Conservation (phyloP, 257 asterid species). For the Penstemon barbatus region DNA sequence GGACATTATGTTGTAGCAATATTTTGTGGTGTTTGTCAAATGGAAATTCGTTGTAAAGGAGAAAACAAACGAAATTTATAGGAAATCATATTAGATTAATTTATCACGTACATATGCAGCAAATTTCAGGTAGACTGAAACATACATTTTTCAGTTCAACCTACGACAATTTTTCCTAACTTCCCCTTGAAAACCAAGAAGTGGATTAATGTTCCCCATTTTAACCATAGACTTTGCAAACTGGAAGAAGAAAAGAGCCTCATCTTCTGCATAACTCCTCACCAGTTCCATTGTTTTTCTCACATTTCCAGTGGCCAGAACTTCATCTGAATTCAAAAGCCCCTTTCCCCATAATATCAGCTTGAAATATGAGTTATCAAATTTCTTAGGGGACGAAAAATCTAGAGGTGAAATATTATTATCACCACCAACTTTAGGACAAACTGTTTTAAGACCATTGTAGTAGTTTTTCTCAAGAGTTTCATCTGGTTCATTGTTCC, state of each 20-base stretch:
- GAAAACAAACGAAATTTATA: too few species aligned
- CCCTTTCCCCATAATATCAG: conserved; percentile 60
- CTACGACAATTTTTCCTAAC: conserved; percentile 61
- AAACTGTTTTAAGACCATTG: conserved; percentile 47
- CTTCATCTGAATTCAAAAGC: conserved; percentile 69
- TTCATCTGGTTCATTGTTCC: conserved; percentile 57
- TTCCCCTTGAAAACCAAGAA: conserved; percentile 57
- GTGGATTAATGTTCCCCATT: conserved; percentile 67
- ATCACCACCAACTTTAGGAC: conserved; percentile 78
- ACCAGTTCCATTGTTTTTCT: conserved; percentile 45
- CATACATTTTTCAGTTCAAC: conserved; percentile 36
- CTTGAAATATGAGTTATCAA: conserved; percentile 76
- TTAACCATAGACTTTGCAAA: conserved; percentile 72
- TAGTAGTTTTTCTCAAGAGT: conserved; percentile 56
- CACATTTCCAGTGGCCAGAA: conserved; percentile 54
- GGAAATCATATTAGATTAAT: too few species aligned
- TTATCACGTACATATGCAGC: too few species aligned
- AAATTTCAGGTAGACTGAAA: too few species aligned
- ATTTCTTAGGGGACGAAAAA: conserved; percentile 59
- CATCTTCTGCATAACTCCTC: conserved; percentile 57
- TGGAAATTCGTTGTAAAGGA: too few species aligned
- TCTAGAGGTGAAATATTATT: conserved; percentile 68
- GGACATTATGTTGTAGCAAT: too few species aligned
- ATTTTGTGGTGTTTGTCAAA: too few species aligned
- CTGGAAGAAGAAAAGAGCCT: conserved; percentile 55